phyloP scores from a whole-genome alignment of 768 basidiomycete species.

The Amanita muscaria region DNA sequence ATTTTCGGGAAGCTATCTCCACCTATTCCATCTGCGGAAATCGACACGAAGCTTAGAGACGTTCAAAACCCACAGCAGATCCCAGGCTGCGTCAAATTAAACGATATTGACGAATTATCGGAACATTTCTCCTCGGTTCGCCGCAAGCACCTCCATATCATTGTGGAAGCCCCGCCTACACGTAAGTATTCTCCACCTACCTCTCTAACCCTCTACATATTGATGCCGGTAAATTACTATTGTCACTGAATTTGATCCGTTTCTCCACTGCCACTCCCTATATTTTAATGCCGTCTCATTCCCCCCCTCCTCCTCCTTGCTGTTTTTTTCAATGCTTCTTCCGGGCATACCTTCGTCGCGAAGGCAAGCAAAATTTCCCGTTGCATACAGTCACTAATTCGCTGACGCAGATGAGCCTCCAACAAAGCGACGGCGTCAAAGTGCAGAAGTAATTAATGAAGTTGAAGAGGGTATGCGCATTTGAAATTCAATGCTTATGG shows the following conservation, averaged over 20 bases:
- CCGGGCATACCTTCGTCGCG: background rate
- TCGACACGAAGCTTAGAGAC: constrained; percentile 2
- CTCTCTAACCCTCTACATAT: constrained; percentile 1
- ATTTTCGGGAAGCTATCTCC: constrained; percentile 11
- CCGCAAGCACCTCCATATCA: constrained; percentile 11
- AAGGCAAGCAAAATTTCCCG: background rate
- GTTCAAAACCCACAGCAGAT: constrained; percentile 9
- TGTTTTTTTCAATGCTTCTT: background rate
- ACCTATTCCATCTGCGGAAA: constrained; percentile 9
- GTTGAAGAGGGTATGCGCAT: constrained; percentile 4
- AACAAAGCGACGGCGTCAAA: constrained; percentile 2
- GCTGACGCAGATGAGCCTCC: constrained; percentile 2
- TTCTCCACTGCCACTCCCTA: background rate
- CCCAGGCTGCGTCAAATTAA: constrained; percentile 7
- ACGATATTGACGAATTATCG: constrained; percentile 5
- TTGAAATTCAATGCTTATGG: constrained; percentile 3
- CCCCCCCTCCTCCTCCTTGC: background rate
- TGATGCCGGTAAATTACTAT: background rate
- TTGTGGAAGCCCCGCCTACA: constrained; percentile 10
- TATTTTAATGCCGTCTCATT: too few relatives aligned
- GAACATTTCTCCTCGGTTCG: constrained; percentile 10
- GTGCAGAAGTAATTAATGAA: background rate
- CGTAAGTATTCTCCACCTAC: constrained; percentile 6
- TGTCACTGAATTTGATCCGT: constrained; percentile 1
- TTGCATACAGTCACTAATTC: background rate